Percentiles rank a stretch among this genome's conserved stretches.
phyloP scores from a whole-genome alignment of 2,329 filamentous ascomycete species.

The Chaetothyriales sp. region DNA sequence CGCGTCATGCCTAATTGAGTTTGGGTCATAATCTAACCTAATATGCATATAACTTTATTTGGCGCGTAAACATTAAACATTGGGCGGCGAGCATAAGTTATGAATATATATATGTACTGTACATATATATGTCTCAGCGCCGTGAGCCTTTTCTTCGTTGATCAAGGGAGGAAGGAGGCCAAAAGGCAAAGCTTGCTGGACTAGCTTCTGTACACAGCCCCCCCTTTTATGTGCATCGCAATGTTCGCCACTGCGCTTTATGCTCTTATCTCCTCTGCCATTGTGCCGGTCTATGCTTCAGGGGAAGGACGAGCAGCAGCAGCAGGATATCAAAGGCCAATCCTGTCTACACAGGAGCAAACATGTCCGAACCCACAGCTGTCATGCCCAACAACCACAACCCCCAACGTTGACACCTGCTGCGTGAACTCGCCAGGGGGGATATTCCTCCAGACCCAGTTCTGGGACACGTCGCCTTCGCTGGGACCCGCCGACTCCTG shows the following conservation, averaged over 20 bases:
- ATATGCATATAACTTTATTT: too few relatives aligned
- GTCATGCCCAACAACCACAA: slow-evolving; percentile 10
- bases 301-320: not conserved
- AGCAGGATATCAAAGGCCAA: not conserved
- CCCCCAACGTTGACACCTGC: slow-evolving; percentile 40
- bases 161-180: not conserved
- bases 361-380: slow-evolving; percentile 2
- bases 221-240: not conserved
- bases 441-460: slow-evolving; percentile 58
- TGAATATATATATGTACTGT: too few relatives aligned
- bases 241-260: not conserved
- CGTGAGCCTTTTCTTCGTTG: not conserved
- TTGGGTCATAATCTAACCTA: too few relatives aligned
- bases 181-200: not conserved
- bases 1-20: too few relatives aligned
- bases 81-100: too few relatives aligned
- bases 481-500: slow-evolving; percentile 54
- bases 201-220: not conserved
- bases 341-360: not conserved
- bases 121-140: too few relatives aligned
- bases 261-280: not conserved
- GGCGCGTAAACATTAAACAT: too few relatives aligned
- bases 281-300: not conserved
- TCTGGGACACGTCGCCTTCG: slow-evolving; percentile 55
- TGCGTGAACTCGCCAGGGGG: slow-evolving; percentile 62